Base-by-base conservation (phyloP, 371 early-diverging fungal species). In the Saksenaea vasiformis region DNA sequence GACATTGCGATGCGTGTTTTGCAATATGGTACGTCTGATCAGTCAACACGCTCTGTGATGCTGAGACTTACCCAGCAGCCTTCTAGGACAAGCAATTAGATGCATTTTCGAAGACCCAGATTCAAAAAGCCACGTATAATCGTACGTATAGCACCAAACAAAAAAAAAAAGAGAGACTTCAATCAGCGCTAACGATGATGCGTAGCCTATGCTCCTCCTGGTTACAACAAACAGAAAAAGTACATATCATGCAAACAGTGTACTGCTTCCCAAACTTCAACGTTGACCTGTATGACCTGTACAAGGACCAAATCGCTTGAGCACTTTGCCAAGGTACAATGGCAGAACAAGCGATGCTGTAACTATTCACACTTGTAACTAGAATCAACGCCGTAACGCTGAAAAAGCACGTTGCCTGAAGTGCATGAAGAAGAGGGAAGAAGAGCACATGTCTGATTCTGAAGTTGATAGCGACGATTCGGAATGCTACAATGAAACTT, bases 401-500 rank as follows among this genome's bases (percentile, higher is more conserved):
- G 82, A 84, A 59, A 78, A 73, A 26, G 85, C 85, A 0, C 64
- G 80, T 4, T 84, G 85, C 26, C 57, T 73, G 10, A 65, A 67
- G 31, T 84, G 85, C 22, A 82, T 78, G 68, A 73, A 80, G 69
- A 82, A 82, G 58, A 69, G 78, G 26, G 75, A 80, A 55, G 79
- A 80, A 4, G 80, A 82, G 43, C 78, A 84, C 58, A 62, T 77
- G n/a, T 67, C 74, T 51, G 79, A 76, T 13, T 73, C 77, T 2
- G 79, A 78, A 9, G 60, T 70, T n/a, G 77, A 76, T 37, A 71
- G 68, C 0, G 80, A 79, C 17, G 70, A 71, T 11, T 76, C 71
- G 22, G 74, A 70, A 19, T 65, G 64, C 4, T 55, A 43, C 4
- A 58, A 68, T 38, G 74, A 73, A 31, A 71, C 71, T 1, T 76